Evolutionary conservation across 202 grass and related monocot species (phyloP), one percentile per base, ranked within the genome.

Genomic region (Panicum hallii): DNA sequence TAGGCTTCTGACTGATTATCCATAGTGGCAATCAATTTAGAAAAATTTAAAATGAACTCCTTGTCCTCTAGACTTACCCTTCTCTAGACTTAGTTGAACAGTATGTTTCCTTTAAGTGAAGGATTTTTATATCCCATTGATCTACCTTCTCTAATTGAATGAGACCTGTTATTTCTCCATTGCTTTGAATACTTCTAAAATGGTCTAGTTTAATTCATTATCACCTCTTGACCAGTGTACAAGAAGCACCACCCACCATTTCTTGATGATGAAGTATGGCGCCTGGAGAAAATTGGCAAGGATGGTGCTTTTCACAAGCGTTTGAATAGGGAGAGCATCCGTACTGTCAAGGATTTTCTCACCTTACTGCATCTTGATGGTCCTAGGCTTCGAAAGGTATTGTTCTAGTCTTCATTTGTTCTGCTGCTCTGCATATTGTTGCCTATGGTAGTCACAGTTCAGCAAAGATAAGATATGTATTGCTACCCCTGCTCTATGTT

Each of bases 251-350:
- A 99, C 63, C 97, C 97, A 56, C 97, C 97, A 45, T 86, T 86
- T 63, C 93, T 96, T 78, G 66, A 83, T 58, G 97, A 99, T 85
- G 97, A 96, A 48, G 91, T 99, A 7, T 99, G 97, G 97, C 90
- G 97, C 20, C 80, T 99, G 70, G 91, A 96, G 82, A 99, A 99
- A 83, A 99, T 99, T 55, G 97, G 97, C 71, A 99, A 99, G 87
- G 93, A 96, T n/a, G 93, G 97, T 70, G 93, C 91, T 53, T 99
- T 99, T 68, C 97, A 99, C 88, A 99, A 92, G 74, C 97, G 97
- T 70, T 86, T 99, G 86, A 89, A 86, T 66, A 89, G 47, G 53
- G 87, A 93, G 47, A 96, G 89, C 23, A 92, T 99, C 17, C 28
- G 68, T 74, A 90, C 93, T 32, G 97, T 99, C 49, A 89, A 94